Evolutionary conservation across 768 basidiomycete genomes (phyloP).

Genomic region (Boletellus ananas): DNA sequence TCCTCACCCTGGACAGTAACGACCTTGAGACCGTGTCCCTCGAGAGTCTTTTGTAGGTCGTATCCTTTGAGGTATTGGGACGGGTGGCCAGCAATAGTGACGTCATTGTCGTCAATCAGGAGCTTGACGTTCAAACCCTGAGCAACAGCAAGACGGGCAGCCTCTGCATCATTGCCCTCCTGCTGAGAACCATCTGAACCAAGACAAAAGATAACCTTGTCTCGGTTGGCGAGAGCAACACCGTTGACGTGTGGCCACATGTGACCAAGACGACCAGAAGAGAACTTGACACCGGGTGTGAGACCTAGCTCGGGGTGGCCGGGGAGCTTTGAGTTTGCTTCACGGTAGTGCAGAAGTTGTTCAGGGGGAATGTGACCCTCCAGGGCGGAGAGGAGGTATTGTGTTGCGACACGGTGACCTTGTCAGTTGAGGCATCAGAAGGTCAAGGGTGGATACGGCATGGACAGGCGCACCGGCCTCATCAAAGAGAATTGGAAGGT

Average conservation of each 20-base stretch:
- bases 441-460: neutral
- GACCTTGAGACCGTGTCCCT: slow-evolving; percentile 81
- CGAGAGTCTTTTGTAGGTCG: slow-evolving; percentile 63
- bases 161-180: slow-evolving; percentile 89
- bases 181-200: slow-evolving; percentile 92
- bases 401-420: slow-evolving; percentile 90
- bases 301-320: slow-evolving; percentile 88
- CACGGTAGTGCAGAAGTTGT: slow-evolving; percentile 81
- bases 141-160: slow-evolving; percentile 82
- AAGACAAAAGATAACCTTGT: slow-evolving; percentile 75
- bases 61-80: slow-evolving; percentile 83
- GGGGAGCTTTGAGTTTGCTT: slow-evolving; percentile 81
- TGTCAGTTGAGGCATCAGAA: slow-evolving; percentile 1
- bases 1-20: slow-evolving; percentile 73
- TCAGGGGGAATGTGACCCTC: slow-evolving; percentile 68
- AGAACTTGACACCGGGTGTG: slow-evolving; percentile 91
- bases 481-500: slow-evolving; percentile 69
- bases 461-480: slow-evolving; percentile 62
- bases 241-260: slow-evolving; percentile 90
- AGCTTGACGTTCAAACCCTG: slow-evolving; percentile 81
- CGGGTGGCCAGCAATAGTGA: slow-evolving; percentile 90
- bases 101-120: slow-evolving; percentile 87
- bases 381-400: slow-evolving; percentile 78
- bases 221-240: slow-evolving; percentile 72
- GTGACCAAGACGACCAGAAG: slow-evolving; percentile 88